Conservation (phyloP, 1,284 basidiomycete species). For the Ustilago crameri region DNA sequence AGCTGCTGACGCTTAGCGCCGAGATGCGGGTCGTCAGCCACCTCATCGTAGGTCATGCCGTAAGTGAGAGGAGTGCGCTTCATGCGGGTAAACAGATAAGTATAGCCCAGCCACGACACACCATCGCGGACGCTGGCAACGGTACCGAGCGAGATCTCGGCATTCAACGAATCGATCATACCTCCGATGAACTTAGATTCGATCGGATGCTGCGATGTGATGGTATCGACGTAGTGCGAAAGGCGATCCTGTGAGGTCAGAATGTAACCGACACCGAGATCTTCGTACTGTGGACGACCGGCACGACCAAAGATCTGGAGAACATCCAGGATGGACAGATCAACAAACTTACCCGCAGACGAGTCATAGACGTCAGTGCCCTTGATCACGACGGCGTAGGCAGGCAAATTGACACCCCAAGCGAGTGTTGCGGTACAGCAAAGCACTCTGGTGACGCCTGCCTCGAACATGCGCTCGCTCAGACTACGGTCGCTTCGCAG, state of each 20-base stretch:
- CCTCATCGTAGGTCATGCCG: constrained; percentile 80
- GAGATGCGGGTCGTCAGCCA: constrained; percentile 81
- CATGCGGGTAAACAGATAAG: constrained; percentile 97
- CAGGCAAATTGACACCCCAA: constrained; percentile 99
- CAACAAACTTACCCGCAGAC: constrained; percentile 76
- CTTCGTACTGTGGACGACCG: constrained; percentile 93
- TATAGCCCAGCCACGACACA: constrained; percentile 95
- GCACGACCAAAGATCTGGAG: constrained; percentile 96
- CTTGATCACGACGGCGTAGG: constrained; percentile 96
- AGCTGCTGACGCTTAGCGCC: constrained; percentile 80
- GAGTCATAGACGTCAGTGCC: constrained; percentile 89
- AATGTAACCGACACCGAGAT: constrained; percentile 95
- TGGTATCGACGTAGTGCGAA: constrained; percentile 87
- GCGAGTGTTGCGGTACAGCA: constrained; percentile 98
- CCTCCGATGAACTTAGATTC: constrained; percentile 89
- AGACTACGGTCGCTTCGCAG: constrained; percentile 91
- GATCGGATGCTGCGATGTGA: constrained; percentile 90
- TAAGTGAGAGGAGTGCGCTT: constrained; percentile 90
- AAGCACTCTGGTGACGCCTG: constrained; percentile 88
- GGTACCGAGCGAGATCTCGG: constrained; percentile 93
- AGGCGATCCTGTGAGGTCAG: constrained; percentile 94
- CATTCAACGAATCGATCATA: constrained; percentile 91
- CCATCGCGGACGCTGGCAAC: constrained; percentile 88
- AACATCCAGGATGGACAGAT: constrained; percentile 94
- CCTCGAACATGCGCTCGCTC: constrained; percentile 94